phyloP scores from a whole-genome alignment of 2,329 filamentous ascomycete species.

The Xylariaceae sp. region DNA sequence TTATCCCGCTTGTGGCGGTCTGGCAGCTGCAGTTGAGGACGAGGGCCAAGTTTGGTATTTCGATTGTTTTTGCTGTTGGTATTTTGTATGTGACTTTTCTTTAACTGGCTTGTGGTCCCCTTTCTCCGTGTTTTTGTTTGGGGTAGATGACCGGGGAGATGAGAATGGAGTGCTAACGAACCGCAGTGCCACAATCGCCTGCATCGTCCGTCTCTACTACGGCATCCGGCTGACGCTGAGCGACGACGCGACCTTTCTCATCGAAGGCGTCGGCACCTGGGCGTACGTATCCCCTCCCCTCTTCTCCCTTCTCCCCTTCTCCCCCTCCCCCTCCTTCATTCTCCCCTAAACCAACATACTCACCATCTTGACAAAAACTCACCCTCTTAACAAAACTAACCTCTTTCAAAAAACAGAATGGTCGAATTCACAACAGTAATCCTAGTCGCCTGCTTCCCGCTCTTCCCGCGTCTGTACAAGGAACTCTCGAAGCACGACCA shows the following conservation, averaged over 20 bases:
- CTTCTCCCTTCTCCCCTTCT: too few species aligned
- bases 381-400: not conserved
- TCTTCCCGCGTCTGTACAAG: conserved; percentile 9
- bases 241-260: conserved; percentile 6
- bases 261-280: conserved; percentile 10
- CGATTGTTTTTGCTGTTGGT: conserved; percentile 10
- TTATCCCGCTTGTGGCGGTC: conserved; percentile 8
- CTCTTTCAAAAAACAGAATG: not conserved
- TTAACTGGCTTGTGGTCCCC: too few species aligned
- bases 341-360: not conserved
- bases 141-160: too few species aligned
- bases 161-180: not conserved
- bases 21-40: conserved; percentile 7
- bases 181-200: conserved; percentile 4
- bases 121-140: not conserved
- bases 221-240: conserved; percentile 2
- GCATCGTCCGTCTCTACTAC: conserved; percentile 10
- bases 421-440: conserved; percentile 11
- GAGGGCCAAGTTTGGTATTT: conserved; percentile 2
- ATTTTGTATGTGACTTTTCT: not conserved
- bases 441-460: conserved; percentile 13
- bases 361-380: too few species aligned
- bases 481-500: conserved; percentile 26
- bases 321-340: not conserved
- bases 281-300: conserved; percentile 2